Percentiles rank a stretch among this genome's conserved stretches.
These are phyloP conservation scores for Wickerhamiella australiensis DNA, from an alignment of 805 yeast genomes.

Conservation along the genomic window DNA sequence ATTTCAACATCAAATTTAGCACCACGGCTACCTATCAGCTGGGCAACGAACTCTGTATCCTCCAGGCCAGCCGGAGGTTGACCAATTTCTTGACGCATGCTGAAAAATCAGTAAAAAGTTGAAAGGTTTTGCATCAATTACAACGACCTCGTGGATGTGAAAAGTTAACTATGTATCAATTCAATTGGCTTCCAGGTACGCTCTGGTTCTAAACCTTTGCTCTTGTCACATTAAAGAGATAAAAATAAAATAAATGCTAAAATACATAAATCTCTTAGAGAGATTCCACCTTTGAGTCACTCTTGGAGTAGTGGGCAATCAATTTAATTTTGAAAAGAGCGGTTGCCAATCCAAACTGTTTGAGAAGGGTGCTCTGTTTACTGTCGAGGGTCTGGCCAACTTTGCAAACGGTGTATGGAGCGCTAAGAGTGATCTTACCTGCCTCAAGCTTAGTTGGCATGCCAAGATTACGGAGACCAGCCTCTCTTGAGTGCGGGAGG, in stretches of 20 bases:
- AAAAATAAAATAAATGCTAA: slow-evolving; percentile 4
- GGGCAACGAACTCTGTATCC: slow-evolving; percentile 24
- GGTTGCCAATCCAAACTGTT: slow-evolving; percentile 92
- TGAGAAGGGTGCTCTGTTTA: slow-evolving; percentile 79
- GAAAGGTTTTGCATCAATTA: no score
- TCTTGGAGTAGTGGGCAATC: slow-evolving; percentile 53
- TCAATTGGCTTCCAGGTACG: no score
- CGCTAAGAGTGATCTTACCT: slow-evolving; percentile 72
- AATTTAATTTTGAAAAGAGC: slow-evolving; percentile 76
- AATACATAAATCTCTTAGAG: slow-evolving; percentile 4
- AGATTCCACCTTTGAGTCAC: slow-evolving; percentile 37
- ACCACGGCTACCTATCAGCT: slow-evolving; percentile 26
- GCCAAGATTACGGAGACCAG: slow-evolving; percentile 78
- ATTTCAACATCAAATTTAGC: slow-evolving; percentile 26
- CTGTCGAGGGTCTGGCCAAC: slow-evolving; percentile 76
- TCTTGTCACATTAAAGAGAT: not conserved
- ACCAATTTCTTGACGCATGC: slow-evolving; percentile 19
- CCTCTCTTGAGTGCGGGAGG: slow-evolving; percentile 91
- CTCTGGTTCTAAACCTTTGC: not conserved
- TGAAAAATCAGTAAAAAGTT: not conserved
- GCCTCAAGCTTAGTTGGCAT: slow-evolving; percentile 82
- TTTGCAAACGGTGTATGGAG: slow-evolving; percentile 68
- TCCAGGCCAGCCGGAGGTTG: slow-evolving; percentile 24
- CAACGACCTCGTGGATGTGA: no score
- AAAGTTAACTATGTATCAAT: no score